Evolutionary conservation across 2,329 filamentous ascomycete species (phyloP), one percentile per base, ranked within the genome.

Genomic region (Tolypocladium tundrense): DNA sequence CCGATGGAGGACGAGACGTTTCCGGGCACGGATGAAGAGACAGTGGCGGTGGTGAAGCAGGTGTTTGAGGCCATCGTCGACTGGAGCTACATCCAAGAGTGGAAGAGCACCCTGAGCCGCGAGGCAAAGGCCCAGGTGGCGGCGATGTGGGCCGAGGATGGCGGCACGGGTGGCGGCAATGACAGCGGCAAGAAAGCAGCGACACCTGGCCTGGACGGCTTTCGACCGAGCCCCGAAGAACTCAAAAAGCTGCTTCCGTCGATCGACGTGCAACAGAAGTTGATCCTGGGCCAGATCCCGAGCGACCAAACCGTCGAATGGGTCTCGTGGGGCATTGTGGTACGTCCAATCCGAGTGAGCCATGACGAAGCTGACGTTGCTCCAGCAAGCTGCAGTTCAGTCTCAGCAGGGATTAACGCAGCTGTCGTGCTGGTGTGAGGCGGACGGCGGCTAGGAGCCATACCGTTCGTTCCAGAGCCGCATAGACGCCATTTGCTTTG

Each of bases 401-500:
- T 64, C 67, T 7, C 67, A 70, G 57, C 64, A 66, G 48, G 68
- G 67, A n/a, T 54, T 58, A 21, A 61, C 64, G 5, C 63, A 61
- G 41, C 58, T 66, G 56, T 59, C 63, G 52, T 57, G 57, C 54
- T 69, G 66, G 66, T 68, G 64, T 57, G 63, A 59, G 58, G 62
- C 64, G 54, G 66, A 69, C 50, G 66, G 67, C 54, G 62, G 61
- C 31, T 70, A 66, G 68, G 68, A 69, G 62, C 62, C 65, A 58
- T 67, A 66, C 57, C 41, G 52, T 45, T 61, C 63, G 43, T 64
- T 69, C 53, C 55, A 53, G 56, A 59, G 57, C 16, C 65, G 68
- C 21, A 58, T 70, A 24, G 62, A 62, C n/a, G 61, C 63, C 31
- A 65, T 70, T 13, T 65, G 65, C 58, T 62, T 62, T 41, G 60